phyloP scores from a whole-genome alignment of 2,329 filamentous ascomycete species.

The Neospermospora avenae region DNA sequence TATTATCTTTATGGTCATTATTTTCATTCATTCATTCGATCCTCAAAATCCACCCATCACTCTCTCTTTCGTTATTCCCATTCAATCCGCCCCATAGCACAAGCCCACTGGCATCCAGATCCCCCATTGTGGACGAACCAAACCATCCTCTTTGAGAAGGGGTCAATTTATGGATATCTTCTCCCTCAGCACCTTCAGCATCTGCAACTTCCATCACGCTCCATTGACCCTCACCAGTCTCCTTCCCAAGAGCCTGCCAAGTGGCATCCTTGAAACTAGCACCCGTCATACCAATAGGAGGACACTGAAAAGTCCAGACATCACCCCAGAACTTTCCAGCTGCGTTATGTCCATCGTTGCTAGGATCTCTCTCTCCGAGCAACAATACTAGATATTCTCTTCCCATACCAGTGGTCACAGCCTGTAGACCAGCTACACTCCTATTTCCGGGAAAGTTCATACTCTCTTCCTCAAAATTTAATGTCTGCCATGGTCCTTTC shows the following conservation, averaged over 20 bases:
- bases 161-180: conserved; percentile 41
- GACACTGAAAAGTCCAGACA: conserved; percentile 63
- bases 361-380: conserved; percentile 55
- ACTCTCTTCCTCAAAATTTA: conserved; percentile 43
- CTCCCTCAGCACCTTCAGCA: conserved; percentile 42
- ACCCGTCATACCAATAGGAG: conserved; percentile 50
- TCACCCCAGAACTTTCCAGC: conserved; percentile 56
- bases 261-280: conserved; percentile 56
- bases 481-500: conserved; percentile 52
- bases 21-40: conserved; percentile 38
- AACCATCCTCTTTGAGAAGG: conserved; percentile 56
- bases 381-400: conserved; percentile 60
- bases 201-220: conserved; percentile 50
- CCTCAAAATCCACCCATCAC: conserved; percentile 63
- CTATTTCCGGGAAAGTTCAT: conserved; percentile 50
- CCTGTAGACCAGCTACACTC: conserved; percentile 52
- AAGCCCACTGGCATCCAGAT: conserved; percentile 57
- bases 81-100: conserved; percentile 59
- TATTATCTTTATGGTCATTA: background rate
- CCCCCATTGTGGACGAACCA: conserved; percentile 52
- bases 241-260: conserved; percentile 48
- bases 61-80: conserved; percentile 48
- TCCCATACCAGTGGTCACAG: conserved; percentile 56
- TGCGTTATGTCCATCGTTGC: conserved; percentile 46
- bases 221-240: conserved; percentile 59